These are phyloP conservation scores for Dimocarpus longan DNA, from an alignment of 345 rosid species.

Conservation along the genomic window DNA sequence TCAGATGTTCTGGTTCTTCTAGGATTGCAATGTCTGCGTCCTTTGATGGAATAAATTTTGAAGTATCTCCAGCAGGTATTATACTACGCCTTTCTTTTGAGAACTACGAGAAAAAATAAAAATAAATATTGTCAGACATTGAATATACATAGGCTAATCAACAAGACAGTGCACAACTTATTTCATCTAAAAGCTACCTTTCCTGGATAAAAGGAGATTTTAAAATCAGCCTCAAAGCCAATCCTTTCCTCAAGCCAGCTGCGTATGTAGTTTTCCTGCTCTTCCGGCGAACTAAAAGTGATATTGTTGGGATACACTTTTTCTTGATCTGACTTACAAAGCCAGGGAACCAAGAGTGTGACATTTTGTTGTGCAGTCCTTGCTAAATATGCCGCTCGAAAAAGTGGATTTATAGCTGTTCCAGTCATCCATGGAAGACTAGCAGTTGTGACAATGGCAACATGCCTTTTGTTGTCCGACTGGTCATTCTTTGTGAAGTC, in stretches of 20 bases:
- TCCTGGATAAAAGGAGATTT: constrained; percentile 96
- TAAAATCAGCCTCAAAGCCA: constrained; percentile 90
- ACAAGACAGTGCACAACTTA: constrained; percentile 1
- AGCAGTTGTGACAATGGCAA: constrained; percentile 94
- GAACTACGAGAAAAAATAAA: constrained; percentile 49
- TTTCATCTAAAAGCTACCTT: constrained; percentile 56
- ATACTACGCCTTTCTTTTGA: constrained; percentile 92
- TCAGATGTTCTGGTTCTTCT: constrained; percentile 97
- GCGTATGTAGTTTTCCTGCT: constrained; percentile 91
- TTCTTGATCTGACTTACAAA: constrained; percentile 91
- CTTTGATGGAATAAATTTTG: constrained; percentile 80
- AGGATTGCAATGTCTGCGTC: constrained; percentile 94
- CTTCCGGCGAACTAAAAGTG: constrained; percentile 92
- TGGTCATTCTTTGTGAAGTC: constrained; percentile 57
- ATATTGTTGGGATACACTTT: constrained; percentile 83
- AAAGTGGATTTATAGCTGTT: constrained; percentile 96
- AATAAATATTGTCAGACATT: constrained; percentile 19
- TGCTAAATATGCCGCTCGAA: constrained; percentile 90
- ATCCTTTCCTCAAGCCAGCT: constrained; percentile 93
- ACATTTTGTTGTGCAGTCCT: constrained; percentile 83
- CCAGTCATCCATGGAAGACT: constrained; percentile 99
- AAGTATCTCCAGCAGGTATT: constrained; percentile 95
- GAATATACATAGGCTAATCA: background rate
- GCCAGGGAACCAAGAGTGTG: constrained; percentile 98
- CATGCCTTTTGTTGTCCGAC: constrained; percentile 72